Evolutionary conservation across 2,329 filamentous ascomycete genomes (phyloP).

Genomic region (Apiospora saccharicola): DNA sequence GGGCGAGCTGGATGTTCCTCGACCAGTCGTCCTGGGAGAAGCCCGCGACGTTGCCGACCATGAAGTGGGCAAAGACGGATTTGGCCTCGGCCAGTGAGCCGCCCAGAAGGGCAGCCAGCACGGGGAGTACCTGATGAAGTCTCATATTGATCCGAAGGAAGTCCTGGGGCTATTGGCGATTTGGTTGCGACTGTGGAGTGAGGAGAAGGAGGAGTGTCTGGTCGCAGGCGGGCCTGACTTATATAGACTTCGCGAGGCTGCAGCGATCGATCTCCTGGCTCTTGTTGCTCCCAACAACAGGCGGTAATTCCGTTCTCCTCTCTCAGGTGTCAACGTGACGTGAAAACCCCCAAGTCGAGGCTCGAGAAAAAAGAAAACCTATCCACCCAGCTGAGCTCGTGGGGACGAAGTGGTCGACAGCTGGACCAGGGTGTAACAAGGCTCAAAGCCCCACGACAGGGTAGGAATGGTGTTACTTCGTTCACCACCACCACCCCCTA

Average conservation of each 20-base stretch:
- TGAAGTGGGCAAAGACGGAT: conserved; percentile 32
- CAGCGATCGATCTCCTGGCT: neutral
- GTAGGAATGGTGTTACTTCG: neutral
- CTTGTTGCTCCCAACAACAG: neutral
- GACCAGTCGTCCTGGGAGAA: conserved; percentile 29
- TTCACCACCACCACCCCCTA: neutral
- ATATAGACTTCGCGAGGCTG: neutral
- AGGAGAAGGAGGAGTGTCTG: neutral
- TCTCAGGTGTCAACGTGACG: neutral
- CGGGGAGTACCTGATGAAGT: conserved; percentile 21
- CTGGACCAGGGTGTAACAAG: neutral
- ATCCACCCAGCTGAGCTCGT: conserved; percentile 8
- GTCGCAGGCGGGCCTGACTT: neutral
- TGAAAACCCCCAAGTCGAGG: neutral
- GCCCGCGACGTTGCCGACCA: conserved; percentile 29
- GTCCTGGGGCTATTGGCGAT: neutral
- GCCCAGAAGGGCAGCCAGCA: conserved; percentile 30
- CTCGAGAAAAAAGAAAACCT: neutral
- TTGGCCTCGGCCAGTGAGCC: conserved; percentile 27
- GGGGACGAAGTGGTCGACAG: neutral
- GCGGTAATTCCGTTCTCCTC: neutral
- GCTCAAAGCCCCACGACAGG: neutral
- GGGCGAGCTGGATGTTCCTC: conserved; percentile 43
- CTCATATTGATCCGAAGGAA: conserved; percentile 20
- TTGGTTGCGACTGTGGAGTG: conserved; percentile 11